Evolutionary conservation across 805 yeast genomes (phyloP).

Genomic region (Myxozyma sirexii): DNA sequence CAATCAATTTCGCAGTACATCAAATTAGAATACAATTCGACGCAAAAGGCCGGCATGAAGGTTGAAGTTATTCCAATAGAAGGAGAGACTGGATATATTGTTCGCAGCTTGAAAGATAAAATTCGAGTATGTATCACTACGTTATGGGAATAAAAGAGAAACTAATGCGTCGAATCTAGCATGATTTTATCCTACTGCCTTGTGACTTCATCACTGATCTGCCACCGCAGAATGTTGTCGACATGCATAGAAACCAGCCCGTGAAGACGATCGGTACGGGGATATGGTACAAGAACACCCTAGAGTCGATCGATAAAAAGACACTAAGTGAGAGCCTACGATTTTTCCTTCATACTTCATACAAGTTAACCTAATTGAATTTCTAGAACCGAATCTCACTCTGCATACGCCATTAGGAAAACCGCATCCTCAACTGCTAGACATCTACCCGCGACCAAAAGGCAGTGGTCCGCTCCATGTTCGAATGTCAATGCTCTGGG

Average conservation of each 20-base stretch:
- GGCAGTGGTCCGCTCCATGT: conserved; percentile 63
- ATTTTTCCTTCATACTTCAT: conserved; percentile 56
- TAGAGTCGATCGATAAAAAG: conserved; percentile 81
- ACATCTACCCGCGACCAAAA: conserved; percentile 58
- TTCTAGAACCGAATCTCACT: conserved; percentile 34
- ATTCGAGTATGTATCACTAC: conserved; percentile 31
- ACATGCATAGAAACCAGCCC: conserved; percentile 74
- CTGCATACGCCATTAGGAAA: conserved; percentile 44
- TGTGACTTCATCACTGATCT: conserved; percentile 93
- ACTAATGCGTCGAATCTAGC: conserved; percentile 22
- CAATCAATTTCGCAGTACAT: conserved; percentile 46
- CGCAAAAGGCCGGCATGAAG: conserved; percentile 48
- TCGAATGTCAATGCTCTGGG: conserved; percentile 89
- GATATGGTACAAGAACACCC: conserved; percentile 71
- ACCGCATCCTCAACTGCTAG: conserved; percentile 58
- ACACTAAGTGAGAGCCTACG: conserved; percentile 54
- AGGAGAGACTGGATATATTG: conserved; percentile 63
- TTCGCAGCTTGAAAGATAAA: conserved; percentile 50
- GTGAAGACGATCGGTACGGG: conserved; percentile 71
- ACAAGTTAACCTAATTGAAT: no score
- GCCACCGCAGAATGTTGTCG: conserved; percentile 86
- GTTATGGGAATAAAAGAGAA: neutral
- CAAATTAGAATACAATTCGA: conserved; percentile 29
- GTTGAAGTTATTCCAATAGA: conserved; percentile 57
- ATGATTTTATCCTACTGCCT: conserved; percentile 80